phyloP scores from a whole-genome alignment of 345 rosid species.

The Lumnitzera racemosa region DNA sequence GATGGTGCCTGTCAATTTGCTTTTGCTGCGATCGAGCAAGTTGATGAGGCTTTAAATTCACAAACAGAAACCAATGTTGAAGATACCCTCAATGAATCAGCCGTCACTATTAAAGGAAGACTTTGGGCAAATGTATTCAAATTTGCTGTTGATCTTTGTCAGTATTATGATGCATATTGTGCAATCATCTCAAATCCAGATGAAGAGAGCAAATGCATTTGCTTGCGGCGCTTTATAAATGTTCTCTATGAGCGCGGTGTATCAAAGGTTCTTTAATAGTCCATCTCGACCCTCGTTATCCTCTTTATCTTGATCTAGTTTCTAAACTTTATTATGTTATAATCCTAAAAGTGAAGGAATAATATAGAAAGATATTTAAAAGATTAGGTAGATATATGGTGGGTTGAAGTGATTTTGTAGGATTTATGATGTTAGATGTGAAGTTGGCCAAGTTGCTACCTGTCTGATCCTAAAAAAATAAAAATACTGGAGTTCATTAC shows the following conservation, averaged over 20 bases:
- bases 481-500: no score
- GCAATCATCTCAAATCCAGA: slow-evolving; percentile 97
- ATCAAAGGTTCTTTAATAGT: slow-evolving; percentile 50
- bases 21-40: slow-evolving; percentile 96
- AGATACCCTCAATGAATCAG: slow-evolving; percentile 41
- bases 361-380: no score
- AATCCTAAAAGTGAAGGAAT: no score
- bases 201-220: slow-evolving; percentile 89
- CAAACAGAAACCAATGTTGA: slow-evolving; percentile 23
- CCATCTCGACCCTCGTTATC: neutral
- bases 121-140: slow-evolving; percentile 96
- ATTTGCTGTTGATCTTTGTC: slow-evolving; percentile 83
- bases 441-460: no score
- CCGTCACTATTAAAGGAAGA: slow-evolving; percentile 55
- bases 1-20: slow-evolving; percentile 98
- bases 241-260: slow-evolving; percentile 83
- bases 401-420: no score
- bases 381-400: no score
- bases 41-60: slow-evolving; percentile 64
- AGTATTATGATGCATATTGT: slow-evolving; percentile 85
- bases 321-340: neutral
- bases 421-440: no score
- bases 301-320: neutral
- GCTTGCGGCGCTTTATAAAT: slow-evolving; percentile 85
- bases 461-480: no score